phyloP scores from a whole-genome alignment of 2,329 filamentous ascomycete species.

The Dactylellina drechsleri region DNA sequence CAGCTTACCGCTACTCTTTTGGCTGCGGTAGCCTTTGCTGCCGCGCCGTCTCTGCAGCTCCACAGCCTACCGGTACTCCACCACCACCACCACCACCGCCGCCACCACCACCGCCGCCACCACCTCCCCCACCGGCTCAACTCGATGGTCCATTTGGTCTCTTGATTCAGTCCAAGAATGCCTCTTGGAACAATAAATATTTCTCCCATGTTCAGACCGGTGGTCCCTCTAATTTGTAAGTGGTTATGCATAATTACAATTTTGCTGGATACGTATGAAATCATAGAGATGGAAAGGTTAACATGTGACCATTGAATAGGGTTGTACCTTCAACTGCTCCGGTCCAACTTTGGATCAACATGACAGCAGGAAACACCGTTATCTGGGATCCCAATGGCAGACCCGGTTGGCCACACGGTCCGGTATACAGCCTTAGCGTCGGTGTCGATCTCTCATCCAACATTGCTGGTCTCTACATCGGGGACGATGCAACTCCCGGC shows the following conservation, averaged over 20 bases:
- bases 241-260: not conserved
- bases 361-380: conserved; percentile 27
- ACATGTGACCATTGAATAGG: not conserved
- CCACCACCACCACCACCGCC: conserved; percentile 31
- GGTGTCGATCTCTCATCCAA: conserved; percentile 24
- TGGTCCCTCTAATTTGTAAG: conserved; percentile 28
- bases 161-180: conserved; percentile 19
- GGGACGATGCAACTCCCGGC: conserved; percentile 6
- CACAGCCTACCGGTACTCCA: conserved; percentile 15
- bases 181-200: conserved; percentile 25
- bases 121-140: conserved; percentile 16
- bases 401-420: conserved; percentile 5
- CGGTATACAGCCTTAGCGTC: conserved; percentile 21
- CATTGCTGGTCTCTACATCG: conserved; percentile 29
- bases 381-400: conserved; percentile 19
- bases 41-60: conserved; percentile 26
- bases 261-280: not conserved
- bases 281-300: not conserved
- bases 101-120: conserved; percentile 15
- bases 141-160: conserved; percentile 36
- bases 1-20: conserved; percentile 32
- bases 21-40: conserved; percentile 17
- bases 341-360: conserved; percentile 16
- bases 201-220: conserved; percentile 29
- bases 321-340: conserved; percentile 3